phyloP scores from a whole-genome alignment of 1,284 basidiomycete genomes.

The Ustilago trichophora region DNA sequence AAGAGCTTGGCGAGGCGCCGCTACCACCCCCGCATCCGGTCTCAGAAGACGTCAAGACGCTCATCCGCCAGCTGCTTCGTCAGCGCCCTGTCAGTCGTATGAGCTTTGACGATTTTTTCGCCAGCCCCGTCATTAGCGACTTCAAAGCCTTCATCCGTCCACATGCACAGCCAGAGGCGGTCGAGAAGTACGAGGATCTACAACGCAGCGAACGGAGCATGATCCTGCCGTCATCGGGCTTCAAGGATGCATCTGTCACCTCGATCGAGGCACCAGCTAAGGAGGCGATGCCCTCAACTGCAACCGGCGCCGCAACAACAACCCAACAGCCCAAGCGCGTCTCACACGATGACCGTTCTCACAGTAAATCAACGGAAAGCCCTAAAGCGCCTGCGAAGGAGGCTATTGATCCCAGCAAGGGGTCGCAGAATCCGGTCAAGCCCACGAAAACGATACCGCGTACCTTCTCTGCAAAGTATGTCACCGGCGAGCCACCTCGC shows the following conservation, averaged over 20 bases:
- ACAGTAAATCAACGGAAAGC: not conserved
- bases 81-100: slow-evolving; percentile 85
- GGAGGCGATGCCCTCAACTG: not conserved
- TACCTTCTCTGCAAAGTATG: slow-evolving; percentile 43
- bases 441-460: slow-evolving; percentile 21
- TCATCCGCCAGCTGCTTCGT: slow-evolving; percentile 84
- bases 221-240: slow-evolving; percentile 27
- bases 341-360: not conserved
- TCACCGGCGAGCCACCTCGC: slow-evolving; percentile 35
- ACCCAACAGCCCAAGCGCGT: not conserved
- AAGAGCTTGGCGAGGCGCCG: slow-evolving; percentile 54
- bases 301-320: not conserved
- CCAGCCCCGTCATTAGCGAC: slow-evolving; percentile 63
- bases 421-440: slow-evolving; percentile 1
- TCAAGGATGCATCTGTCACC: slow-evolving; percentile 18
- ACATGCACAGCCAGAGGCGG: slow-evolving; percentile 31
- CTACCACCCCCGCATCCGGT: slow-evolving; percentile 69
- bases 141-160: slow-evolving; percentile 43
- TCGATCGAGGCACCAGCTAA: slow-evolving; percentile 4
- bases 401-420: not conserved
- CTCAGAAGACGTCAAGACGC: slow-evolving; percentile 83
- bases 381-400: not conserved
- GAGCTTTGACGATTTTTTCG: slow-evolving; percentile 91
- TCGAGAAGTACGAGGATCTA: slow-evolving; percentile 38
- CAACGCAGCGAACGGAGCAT: slow-evolving; percentile 38